phyloP scores from a whole-genome alignment of 805 yeast species.

The Hanseniaspora lindneri region DNA sequence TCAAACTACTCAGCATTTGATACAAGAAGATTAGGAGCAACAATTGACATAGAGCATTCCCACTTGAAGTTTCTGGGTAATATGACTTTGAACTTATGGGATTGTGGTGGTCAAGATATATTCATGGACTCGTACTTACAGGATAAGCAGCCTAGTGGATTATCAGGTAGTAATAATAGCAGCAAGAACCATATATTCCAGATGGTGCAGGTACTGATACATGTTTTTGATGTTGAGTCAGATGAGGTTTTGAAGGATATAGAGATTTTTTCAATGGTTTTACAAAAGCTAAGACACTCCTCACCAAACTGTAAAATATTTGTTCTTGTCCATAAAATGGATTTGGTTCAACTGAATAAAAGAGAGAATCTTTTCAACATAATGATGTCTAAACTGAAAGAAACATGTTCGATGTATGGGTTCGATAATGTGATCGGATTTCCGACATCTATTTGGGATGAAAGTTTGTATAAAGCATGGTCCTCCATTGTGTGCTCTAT shows the following conservation, averaged over 20 bases:
- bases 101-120: slow-evolving; percentile 95
- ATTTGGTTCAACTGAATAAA: slow-evolving; percentile 75
- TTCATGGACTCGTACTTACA: slow-evolving; percentile 90
- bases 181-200: slow-evolving; percentile 77
- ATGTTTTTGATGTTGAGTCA: slow-evolving; percentile 91
- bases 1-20: slow-evolving; percentile 94
- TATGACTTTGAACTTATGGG: slow-evolving; percentile 93
- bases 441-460: slow-evolving; percentile 97
- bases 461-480: slow-evolving; percentile 92
- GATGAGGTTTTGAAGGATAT: slow-evolving; percentile 86
- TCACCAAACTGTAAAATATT: slow-evolving; percentile 88
- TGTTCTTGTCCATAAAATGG: slow-evolving; percentile 91
- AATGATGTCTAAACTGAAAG: slow-evolving; percentile 72
- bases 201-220: slow-evolving; percentile 89
- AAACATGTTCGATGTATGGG: slow-evolving; percentile 56
- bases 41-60: slow-evolving; percentile 97
- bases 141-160: slow-evolving; percentile 35
- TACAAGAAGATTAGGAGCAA: slow-evolving; percentile 88
- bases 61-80: slow-evolving; percentile 85
- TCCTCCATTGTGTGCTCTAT: slow-evolving; percentile 87
- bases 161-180: not conserved
- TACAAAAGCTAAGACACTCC: slow-evolving; percentile 67
- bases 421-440: slow-evolving; percentile 65
- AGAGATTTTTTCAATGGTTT: slow-evolving; percentile 75
- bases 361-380: slow-evolving; percentile 71